Evolutionary conservation across 495 filamentous ascomycete genomes (phyloP).

Genomic region (Daldinia caldariorum): DNA sequence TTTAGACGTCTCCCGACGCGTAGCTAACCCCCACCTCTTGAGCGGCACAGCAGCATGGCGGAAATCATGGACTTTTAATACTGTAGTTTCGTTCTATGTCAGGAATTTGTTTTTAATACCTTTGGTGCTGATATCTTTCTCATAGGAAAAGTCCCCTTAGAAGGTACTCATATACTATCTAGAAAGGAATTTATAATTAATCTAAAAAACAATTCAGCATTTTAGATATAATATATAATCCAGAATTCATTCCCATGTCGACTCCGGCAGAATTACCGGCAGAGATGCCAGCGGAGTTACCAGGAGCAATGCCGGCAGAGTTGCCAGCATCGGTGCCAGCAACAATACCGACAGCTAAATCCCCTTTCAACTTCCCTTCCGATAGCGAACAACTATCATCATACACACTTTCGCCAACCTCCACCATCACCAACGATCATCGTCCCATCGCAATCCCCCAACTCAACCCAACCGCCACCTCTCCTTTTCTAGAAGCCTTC

Average conservation of each 20-base stretch:
- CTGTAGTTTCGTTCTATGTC: background rate
- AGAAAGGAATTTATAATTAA: background rate
- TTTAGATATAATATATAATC: background rate
- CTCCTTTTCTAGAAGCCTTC: slow-evolving; percentile 46
- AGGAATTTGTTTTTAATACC: background rate
- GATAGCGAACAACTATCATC: slow-evolving; percentile 17
- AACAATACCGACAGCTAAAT: slow-evolving; percentile 32
- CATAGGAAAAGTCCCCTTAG: background rate
- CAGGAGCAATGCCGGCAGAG: too few species aligned
- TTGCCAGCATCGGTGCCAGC: background rate
- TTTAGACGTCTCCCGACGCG: background rate
- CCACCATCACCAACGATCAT: slow-evolving; percentile 2
- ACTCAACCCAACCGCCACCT: slow-evolving; percentile 28
- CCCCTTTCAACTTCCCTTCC: slow-evolving; percentile 48
- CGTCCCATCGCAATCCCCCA: slow-evolving; percentile 49
- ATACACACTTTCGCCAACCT: slow-evolving; percentile 15
- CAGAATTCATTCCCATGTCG: slow-evolving; percentile 16
- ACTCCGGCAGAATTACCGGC: background rate
- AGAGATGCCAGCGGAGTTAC: too few species aligned
- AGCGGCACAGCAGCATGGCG: background rate
- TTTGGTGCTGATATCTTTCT: background rate
- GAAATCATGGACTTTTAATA: background rate
- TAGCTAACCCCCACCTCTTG: background rate
- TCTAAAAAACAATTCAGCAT: background rate
- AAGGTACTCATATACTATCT: background rate